Base-by-base conservation (phyloP, 176 grass and related monocot species). In the Oryza rufipogon region DNA sequence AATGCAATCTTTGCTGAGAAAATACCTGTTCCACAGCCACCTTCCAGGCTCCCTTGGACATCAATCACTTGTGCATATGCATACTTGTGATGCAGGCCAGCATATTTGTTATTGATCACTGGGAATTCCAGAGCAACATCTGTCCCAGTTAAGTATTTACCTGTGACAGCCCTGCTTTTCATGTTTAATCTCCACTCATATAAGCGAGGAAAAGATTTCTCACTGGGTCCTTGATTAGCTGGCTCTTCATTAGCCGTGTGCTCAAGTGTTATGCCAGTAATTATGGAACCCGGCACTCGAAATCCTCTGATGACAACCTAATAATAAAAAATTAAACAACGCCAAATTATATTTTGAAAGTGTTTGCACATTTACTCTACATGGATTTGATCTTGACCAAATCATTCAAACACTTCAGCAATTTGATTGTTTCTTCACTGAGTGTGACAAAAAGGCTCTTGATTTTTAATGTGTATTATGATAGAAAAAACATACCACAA, bases 271-370 rank as follows among this genome's bases (percentile, higher is more conserved):
- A 36, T 54, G 36, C 80, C 80, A 16, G 48, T 17, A 44, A 83
- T 72, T 69, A 82, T 33, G 7, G 81, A 74, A 32, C 20, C 39
- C 1, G 54, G 13, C 44, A 39, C 14, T 2, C 20, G 69, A 83
- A 73, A 74, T 47, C 81, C 81, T 38, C 51, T 83, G 4, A 74
- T n/a, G n/a, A 83, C 56, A 56, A 83, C 81, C 81, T 83, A 60
- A n/a, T 63, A 6, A 17, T 16, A 41, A 41, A 41, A 19, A 19
- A 17, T 56, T 32, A 32, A 32, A 54, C 13, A 17, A 19, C 17
- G 16, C 3, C 4, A 54, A 54, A 54, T 54, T 19, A 54, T 3
- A 54, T 6, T 6, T 51, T 51, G 48, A 4, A 51, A 15, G 14
- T 51, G 48, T 16, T 11, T 11, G 45, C 0, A 46, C 45, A 46